Evolutionary conservation across 2,329 filamentous ascomycete genomes (phyloP).

Genomic region (Leptographium procerum): DNA sequence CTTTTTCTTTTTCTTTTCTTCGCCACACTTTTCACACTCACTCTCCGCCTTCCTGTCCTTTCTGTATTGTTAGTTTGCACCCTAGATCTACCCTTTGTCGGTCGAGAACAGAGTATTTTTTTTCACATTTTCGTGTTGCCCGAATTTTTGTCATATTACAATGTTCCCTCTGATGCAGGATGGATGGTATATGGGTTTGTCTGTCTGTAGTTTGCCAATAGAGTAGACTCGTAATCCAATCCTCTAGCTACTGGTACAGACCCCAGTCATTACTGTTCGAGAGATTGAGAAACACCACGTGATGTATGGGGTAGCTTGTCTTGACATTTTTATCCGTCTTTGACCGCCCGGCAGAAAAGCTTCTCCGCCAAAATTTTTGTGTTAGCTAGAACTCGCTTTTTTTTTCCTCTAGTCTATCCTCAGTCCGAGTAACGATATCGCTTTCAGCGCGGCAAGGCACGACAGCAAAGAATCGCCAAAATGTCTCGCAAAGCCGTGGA

Average conservation of each 20-base stretch:
- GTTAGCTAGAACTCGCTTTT: neutral
- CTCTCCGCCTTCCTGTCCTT: neutral
- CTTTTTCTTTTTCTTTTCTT: neutral
- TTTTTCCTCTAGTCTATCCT: neutral
- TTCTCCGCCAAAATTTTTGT: conserved; percentile 13
- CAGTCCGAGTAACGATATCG: neutral
- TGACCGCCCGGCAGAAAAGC: conserved; percentile 13
- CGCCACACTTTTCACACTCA: neutral
- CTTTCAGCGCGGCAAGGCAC: no score
- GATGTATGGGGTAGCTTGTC: no score
- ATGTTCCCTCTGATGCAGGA: no score
- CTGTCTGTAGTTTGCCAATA: no score
- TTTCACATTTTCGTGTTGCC: neutral
- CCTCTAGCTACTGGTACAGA: no score
- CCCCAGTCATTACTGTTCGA: no score
- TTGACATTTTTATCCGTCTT: neutral
- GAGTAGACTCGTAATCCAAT: no score
- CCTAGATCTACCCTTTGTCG: neutral
- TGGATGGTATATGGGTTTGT: no score
- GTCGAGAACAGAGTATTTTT: neutral
- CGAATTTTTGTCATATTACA: neutral
- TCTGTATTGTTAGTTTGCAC: neutral
- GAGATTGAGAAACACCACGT: no score
- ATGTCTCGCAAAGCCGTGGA: conserved; percentile 58
- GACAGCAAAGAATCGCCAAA: conserved; percentile 15